Evolutionary conservation across 352 stramenopile genomes (phyloP).

Genomic region (Globisporangium paroecandrum): DNA sequence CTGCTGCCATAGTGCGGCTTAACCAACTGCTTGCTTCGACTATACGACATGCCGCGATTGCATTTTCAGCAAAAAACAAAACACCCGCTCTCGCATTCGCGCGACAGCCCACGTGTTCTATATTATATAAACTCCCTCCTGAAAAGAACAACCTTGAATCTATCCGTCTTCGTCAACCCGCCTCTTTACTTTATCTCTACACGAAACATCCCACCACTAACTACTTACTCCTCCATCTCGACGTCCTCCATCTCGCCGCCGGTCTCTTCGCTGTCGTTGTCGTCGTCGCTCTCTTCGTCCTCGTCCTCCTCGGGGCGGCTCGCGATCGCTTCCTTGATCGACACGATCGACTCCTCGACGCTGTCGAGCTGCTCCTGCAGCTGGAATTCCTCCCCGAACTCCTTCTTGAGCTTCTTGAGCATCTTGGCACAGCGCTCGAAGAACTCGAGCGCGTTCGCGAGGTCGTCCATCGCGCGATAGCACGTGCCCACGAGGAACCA

Average conservation of each 20-base stretch:
- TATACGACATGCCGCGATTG: conserved; percentile 11
- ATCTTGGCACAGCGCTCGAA: conserved; percentile 78
- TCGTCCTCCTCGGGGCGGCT: conserved; percentile 53
- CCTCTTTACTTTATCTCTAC: conserved; percentile 22
- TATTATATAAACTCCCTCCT: conserved; percentile 30
- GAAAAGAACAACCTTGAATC: conserved; percentile 28
- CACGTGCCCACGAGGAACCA: conserved; percentile 88
- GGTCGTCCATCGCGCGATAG: conserved; percentile 84
- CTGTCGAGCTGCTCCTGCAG: conserved; percentile 78
- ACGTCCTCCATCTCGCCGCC: conserved; percentile 60
- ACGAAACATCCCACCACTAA: not conserved
- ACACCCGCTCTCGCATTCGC: not conserved
- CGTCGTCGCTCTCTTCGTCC: conserved; percentile 45
- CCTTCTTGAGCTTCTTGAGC: conserved; percentile 78
- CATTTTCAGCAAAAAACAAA: conserved; percentile 18
- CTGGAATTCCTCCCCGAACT: conserved; percentile 69
- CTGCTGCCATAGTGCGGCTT: conserved; percentile 22
- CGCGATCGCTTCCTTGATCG: conserved; percentile 52
- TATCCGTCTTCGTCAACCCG: not conserved
- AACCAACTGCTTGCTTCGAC: not conserved
- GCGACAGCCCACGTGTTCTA: conserved; percentile 2
- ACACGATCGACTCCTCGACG: conserved; percentile 58
- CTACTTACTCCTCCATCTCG: conserved; percentile 72
- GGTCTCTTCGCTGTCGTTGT: conserved; percentile 26
- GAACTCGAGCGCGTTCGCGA: conserved; percentile 80